phyloP scores from a whole-genome alignment of 257 asterid genomes.

The Solanum chiquidenum region DNA sequence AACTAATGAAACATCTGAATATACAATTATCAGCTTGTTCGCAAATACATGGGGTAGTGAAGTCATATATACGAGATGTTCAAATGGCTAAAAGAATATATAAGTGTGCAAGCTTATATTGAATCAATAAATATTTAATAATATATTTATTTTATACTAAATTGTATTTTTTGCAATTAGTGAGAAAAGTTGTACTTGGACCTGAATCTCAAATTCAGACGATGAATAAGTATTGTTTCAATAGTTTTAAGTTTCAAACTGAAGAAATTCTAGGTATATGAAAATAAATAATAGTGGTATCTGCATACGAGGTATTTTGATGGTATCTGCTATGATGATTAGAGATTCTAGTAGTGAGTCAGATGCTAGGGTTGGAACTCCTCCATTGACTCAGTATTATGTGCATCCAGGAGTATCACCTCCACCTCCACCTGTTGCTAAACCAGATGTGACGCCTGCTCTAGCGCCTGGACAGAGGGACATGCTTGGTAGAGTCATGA shows the following conservation, averaged over 20 bases:
- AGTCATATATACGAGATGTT: neutral
- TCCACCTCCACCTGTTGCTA: neutral
- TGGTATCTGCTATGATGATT: neutral
- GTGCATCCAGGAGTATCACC: neutral
- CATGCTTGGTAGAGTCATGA: neutral
- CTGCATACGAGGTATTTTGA: neutral
- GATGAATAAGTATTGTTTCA: neutral
- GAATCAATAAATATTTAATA: neutral
- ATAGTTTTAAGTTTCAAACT: neutral
- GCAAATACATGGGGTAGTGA: neutral
- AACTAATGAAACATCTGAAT: neutral
- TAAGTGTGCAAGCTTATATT: neutral
- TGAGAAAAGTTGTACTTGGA: neutral
- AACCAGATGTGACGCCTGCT: neutral
- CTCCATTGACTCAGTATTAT: neutral
- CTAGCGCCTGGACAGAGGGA: neutral
- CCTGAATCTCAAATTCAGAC: neutral
- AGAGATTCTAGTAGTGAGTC: neutral
- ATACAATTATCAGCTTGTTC: neutral
- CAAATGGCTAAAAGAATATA: neutral
- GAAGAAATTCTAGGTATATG: no score
- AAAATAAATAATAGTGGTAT: neutral
- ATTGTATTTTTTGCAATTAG: neutral
- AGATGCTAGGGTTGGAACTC: neutral
- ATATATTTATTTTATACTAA: no score